Evolutionary conservation across 2,329 filamentous ascomycete genomes (phyloP).

Genomic region (Colletotrichum acutatum): DNA sequence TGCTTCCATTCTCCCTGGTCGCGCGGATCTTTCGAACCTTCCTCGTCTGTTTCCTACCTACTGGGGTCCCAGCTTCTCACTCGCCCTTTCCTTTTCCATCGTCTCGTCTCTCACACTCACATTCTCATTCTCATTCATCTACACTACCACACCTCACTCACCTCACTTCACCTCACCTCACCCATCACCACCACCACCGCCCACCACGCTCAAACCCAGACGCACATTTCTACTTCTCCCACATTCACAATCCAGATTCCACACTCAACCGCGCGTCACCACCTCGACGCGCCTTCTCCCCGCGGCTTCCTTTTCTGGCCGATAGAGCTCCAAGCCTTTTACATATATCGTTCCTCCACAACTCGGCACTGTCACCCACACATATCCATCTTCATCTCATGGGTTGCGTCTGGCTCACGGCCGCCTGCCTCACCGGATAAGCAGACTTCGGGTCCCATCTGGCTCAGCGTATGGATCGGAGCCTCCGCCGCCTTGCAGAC

Average conservation of each 20-base stretch:
- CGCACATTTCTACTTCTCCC: not conserved
- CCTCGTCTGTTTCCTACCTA: constrained; percentile 18
- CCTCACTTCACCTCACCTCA: no score
- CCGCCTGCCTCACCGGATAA: constrained; percentile 11
- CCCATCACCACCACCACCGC: not conserved
- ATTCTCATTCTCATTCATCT: constrained; percentile 4
- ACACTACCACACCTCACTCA: not conserved
- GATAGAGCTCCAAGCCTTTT: not conserved
- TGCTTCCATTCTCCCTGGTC: constrained; percentile 28
- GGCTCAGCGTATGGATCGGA: constrained; percentile 26
- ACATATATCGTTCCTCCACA: not conserved
- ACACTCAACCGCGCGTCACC: not conserved
- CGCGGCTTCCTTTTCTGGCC: not conserved
- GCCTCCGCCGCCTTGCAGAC: constrained; percentile 27
- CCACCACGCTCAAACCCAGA: not conserved
- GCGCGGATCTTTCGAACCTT: constrained; percentile 19
- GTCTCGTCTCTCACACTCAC: constrained; percentile 4
- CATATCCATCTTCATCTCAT: constrained; percentile 23
- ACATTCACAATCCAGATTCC: constrained; percentile 16
- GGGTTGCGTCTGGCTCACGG: constrained; percentile 19
- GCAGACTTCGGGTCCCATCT: not conserved
- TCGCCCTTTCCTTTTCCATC: not conserved
- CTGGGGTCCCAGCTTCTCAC: constrained; percentile 10
- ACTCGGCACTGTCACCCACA: not conserved
- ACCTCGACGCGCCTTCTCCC: constrained; percentile 1